Base-by-base conservation (phyloP, 208 protist species). In the Strigomonas culicis region DNA sequence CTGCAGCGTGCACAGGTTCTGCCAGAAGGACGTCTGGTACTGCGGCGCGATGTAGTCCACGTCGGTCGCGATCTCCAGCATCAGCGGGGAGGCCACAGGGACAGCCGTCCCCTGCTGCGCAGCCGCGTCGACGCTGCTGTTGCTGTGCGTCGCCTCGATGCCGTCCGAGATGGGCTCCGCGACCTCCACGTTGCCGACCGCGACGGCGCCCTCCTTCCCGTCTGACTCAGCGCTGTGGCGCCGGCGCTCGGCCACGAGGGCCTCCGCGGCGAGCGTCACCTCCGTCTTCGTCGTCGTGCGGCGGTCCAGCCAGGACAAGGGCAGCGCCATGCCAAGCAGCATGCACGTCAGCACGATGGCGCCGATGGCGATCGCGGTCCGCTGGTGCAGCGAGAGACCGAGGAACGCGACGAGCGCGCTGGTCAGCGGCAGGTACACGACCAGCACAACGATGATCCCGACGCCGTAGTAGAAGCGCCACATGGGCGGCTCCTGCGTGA, bases 11-110 rank as follows among this genome's bases (percentile, higher is more conserved):
- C 70, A 63, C n/a, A 69, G 36, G 68, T 66, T 85, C 53, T 77
- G 59, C 34, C 73, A 25, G 62, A 91, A 91, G 2, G 67, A 74
- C 2, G 70, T 79, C 61, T 86, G 84, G 65, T 83, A 91, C 67
- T 72, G 66, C 15, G 84, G 84, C 0, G 80, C 78, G 47, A 87
- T 76, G 75, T 79, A 90, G 64, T 90, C 84, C 2, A 86, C 46
- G 31, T 90, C 80, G 46, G 71, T 79, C 63, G 63, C 21, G 25
- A 73, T 66, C 8, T 57, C 51, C 0, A 8, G 27, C 15, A 8
- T 21, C n/a, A 55, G 49, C 13, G 49, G 39, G 10, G 10, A 13
- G 49, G 24, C 49, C 10, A 27, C n/a, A 10, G 49, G n/a, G 27
- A 41, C 28, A 1, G 28, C 19, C 24, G 3, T 25, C 3, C 49